Evolutionary conservation across 768 basidiomycete species (phyloP).

Genomic region (Xerocomus brunneocitrinus): DNA sequence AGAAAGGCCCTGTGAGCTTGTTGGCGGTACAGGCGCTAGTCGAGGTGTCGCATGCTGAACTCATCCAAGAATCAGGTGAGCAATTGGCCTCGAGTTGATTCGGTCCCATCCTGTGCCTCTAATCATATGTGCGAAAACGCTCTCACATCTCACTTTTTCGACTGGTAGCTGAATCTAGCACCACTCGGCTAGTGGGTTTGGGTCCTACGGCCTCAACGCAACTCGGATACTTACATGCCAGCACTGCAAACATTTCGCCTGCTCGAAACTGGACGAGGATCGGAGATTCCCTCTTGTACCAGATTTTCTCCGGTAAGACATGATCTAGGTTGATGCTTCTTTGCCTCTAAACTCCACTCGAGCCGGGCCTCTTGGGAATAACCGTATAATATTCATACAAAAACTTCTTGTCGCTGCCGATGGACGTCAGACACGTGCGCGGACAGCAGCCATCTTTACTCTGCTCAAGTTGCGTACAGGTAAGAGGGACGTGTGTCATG

Average conservation of each 20-base stretch:
- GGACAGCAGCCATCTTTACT: slow-evolving; percentile 15
- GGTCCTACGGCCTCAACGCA: slow-evolving; percentile 1
- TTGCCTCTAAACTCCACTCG: not conserved
- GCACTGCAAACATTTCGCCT: slow-evolving; percentile 8
- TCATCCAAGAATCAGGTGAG: slow-evolving; percentile 10
- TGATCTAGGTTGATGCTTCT: not conserved
- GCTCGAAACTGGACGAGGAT: slow-evolving; percentile 13
- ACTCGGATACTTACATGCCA: slow-evolving; percentile 7
- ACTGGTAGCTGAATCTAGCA: not conserved
- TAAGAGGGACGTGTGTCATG: not conserved
- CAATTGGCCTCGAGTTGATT: not conserved
- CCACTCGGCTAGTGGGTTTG: not conserved
- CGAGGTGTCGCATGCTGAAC: slow-evolving; percentile 9
- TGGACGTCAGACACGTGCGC: slow-evolving; percentile 3
- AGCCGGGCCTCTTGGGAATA: slow-evolving; percentile 5
- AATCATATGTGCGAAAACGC: not conserved
- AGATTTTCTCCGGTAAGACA: slow-evolving; percentile 5
- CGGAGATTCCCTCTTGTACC: slow-evolving; percentile 8
- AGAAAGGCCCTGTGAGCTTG: slow-evolving; percentile 11
- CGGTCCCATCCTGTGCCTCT: not conserved
- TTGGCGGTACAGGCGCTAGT: slow-evolving; percentile 20
- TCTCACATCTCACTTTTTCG: not conserved
- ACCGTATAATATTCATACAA: slow-evolving; percentile 7
- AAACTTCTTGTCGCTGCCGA: slow-evolving; percentile 6
- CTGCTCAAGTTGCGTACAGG: slow-evolving; percentile 8